phyloP scores from a whole-genome alignment of 2,329 filamentous ascomycete genomes.

The Apiospora arundinis region DNA sequence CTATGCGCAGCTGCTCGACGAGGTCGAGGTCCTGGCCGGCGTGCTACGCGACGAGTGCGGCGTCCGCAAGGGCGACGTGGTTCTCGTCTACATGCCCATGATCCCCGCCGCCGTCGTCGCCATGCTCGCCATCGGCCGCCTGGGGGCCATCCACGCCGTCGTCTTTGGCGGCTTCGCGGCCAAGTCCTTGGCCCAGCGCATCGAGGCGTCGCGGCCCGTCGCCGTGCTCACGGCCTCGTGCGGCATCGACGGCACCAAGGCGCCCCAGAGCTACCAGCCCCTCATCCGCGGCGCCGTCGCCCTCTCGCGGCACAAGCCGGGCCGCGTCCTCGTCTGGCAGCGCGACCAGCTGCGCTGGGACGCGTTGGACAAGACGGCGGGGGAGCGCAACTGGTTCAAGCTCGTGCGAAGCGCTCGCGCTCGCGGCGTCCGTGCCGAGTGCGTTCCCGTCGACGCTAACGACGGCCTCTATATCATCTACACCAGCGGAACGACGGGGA shows the following conservation, averaged over 20 bases:
- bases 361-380: constrained; percentile 66
- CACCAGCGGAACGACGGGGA: constrained; percentile 26
- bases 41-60: constrained; percentile 78
- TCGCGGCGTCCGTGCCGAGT: constrained; percentile 71
- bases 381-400: constrained; percentile 81
- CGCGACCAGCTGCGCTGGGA: constrained; percentile 67
- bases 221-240: constrained; percentile 88
- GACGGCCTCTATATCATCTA: constrained; percentile 27
- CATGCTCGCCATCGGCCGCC: constrained; percentile 78
- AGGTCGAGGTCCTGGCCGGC: constrained; percentile 83
- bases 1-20: constrained; percentile 76
- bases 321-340: constrained; percentile 82
- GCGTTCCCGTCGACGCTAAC: constrained; percentile 70
- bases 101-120: constrained; percentile 88
- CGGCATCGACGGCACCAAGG: constrained; percentile 86
- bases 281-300: constrained; percentile 77
- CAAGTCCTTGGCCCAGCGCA: constrained; percentile 81
- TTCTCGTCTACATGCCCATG: constrained; percentile 97
- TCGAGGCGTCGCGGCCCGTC: constrained; percentile 79
- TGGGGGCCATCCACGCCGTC: constrained; percentile 88
- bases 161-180: constrained; percentile 94
- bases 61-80: constrained; percentile 82
- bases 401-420: constrained; percentile 74
- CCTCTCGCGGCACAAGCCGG: constrained; percentile 73
- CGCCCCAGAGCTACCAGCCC: constrained; percentile 76